Evolutionary conservation across 2,329 filamentous ascomycete species (phyloP).

Genomic region (Pseudogymnoascus sp.): DNA sequence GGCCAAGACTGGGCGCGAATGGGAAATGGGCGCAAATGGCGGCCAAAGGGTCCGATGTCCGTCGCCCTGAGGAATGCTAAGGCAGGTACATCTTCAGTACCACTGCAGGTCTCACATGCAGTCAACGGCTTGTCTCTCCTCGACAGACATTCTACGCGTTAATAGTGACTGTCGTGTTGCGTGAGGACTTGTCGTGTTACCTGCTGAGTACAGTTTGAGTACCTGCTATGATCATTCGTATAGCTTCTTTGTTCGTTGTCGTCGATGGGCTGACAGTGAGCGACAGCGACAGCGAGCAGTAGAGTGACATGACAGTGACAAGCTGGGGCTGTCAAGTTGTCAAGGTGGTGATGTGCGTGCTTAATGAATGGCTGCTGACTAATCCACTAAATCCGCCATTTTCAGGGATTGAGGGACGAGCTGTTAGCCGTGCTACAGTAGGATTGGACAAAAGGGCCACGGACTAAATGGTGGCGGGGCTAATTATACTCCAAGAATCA

Average conservation of each 20-base stretch:
- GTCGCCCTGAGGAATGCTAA: background rate
- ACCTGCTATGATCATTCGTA: background rate
- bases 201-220: background rate
- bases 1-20: background rate
- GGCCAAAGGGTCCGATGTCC: background rate
- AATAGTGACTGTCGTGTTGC: background rate
- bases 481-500: background rate
- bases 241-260: background rate
- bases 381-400: background rate
- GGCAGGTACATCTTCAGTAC: background rate
- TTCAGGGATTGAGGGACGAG: background rate
- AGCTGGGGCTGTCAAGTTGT: background rate
- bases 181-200: background rate
- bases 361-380: background rate
- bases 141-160: background rate
- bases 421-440: background rate
- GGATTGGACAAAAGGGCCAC: background rate
- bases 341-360: background rate
- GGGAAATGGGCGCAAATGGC: background rate
- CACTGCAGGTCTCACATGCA: background rate
- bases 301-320: background rate
- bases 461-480: background rate
- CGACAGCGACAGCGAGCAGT: background rate
- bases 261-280: background rate
- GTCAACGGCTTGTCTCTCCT: background rate